Base-by-base conservation (phyloP, 2,329 filamentous ascomycete species). In the Ascochyta fabae region DNA sequence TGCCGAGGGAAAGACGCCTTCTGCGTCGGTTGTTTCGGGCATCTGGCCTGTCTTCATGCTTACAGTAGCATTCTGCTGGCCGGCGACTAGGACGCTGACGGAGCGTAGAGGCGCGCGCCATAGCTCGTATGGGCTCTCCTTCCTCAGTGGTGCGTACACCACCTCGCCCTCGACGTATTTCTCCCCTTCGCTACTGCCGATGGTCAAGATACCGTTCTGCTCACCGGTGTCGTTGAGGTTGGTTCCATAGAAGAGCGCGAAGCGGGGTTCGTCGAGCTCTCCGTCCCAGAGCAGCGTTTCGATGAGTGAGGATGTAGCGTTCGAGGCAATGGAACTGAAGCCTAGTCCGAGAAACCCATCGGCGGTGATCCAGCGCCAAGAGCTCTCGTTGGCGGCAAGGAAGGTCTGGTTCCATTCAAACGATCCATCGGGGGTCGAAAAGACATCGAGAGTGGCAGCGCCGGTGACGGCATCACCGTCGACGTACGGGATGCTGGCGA, bases 101-200 rank as follows among this genome's bases (percentile, higher is more conserved):
- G 57, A 54, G 1, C 60, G 48, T 15, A 66, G 50, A n/a, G 61
- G 47, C 5, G 56, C 19, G 29, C 60, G 49, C 63, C 63, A 66
- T 10, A 66, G 52, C 34, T 65, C 58, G 24, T 60, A 61, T 4
- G 46, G 35, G 6, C 49, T 48, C 19, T 61, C 58, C 33, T 56
- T 56, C 1, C 35, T 15, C 31, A 65, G 44, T 7, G 63, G 63
- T 3, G 54, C 36, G 44, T 52, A 66, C 52, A 84, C 84, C 48
- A 88, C 84, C 60, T 85, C 83, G 64, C 85, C 86, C 61, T 88
- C 86, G 59, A 81, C 80, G 68, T 88, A 88, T 62, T 80, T 67
- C 34, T 84, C 87, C 58, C 81, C 72, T 69, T 88, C 40, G 53
- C 58, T 59, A 27, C 47, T 53, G 23, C 62, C 63, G 35, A 66